Evolutionary conservation across 2,329 filamentous ascomycete species (phyloP), one percentile per base, ranked within the genome.

Genomic region (Ilyonectria destructans): DNA sequence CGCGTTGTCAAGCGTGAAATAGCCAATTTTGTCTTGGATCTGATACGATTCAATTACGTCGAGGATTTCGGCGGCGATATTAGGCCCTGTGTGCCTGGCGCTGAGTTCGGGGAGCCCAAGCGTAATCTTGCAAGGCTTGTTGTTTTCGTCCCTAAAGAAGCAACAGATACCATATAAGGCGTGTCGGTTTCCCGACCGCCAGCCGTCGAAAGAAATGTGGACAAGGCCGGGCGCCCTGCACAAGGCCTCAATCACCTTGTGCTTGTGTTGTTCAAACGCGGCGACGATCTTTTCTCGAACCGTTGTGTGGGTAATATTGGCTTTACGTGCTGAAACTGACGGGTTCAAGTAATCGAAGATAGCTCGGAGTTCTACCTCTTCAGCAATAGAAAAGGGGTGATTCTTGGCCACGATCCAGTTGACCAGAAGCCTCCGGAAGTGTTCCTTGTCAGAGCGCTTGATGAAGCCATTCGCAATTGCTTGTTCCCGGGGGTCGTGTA

Each of bases 181-280:
- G 31, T 69, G 61, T 2, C 56, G 35, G 33, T 70, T 73, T 12
- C 48, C 26, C 1, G 65, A 59, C 19, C 56, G 58, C 55, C 49
- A 67, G 7, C 69, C 65, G 60, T 73, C 67, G 62, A 73, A 73
- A 4, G 62, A n/a, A 26, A 70, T 61, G 52, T 73, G 62, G 21
- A 54, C 33, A 29, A 54, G 29, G 23, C 51, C 51, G 17, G 51
- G 29, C 69, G 62, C 58, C 51, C 43, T 57, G 19, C 33, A 23
- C 19, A 66, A 55, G 15, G 29, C 57, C 51, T 62, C 63, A 3
- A 48, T 29, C 7, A 62, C 63, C 31, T 13, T 35, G 5, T 17
- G 26, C 23, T 66, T 56, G n/a, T 66, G 29, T 52, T 48, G 2
- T 13, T 66, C 40, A 17, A 62, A 62, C 21, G 35, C 57, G 48